Evolutionary conservation across 2,329 filamentous ascomycete species (phyloP).

Genomic region (Colletotrichum limetticola): DNA sequence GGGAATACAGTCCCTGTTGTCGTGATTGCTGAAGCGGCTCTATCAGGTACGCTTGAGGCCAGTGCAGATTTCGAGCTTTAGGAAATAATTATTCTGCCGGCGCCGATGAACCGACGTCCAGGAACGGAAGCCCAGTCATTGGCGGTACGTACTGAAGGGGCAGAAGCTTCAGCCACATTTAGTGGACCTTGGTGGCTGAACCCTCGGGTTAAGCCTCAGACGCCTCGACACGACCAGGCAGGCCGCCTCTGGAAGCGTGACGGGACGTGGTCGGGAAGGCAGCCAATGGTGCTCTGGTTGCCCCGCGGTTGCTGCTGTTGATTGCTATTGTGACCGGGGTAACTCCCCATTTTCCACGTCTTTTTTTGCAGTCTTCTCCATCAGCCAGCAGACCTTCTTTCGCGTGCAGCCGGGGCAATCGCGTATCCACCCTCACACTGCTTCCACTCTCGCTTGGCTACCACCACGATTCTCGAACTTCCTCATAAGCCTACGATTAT

Average conservation of each 20-base stretch:
- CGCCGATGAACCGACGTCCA: background rate
- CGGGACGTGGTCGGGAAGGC: background rate
- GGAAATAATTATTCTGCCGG: conserved; percentile 32
- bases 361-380: conserved; percentile 19
- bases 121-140: background rate
- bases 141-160: background rate
- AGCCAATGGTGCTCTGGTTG: conserved; percentile 64
- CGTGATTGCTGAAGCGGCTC: conserved; percentile 12
- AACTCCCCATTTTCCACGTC: conserved; percentile 9
- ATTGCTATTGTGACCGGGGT: conserved; percentile 40
- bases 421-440: conserved; percentile 23
- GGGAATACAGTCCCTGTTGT: background rate
- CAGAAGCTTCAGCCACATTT: conserved; percentile 15
- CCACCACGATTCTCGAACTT: conserved; percentile 2
- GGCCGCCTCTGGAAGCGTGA: conserved; percentile 10
- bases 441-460: conserved; percentile 13
- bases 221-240: conserved; percentile 18
- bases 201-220: background rate
- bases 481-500: conserved; percentile 24
- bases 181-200: background rate
- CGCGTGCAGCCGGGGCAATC: conserved; percentile 34
- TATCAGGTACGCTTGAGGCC: background rate
- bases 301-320: conserved; percentile 67
- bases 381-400: background rate
- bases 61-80: conserved; percentile 30